Percentiles rank a stretch among this genome's conserved stretches.
Conservation (phyloP, 257 asterid species). For the Phtheirospermum japonicum region DNA sequence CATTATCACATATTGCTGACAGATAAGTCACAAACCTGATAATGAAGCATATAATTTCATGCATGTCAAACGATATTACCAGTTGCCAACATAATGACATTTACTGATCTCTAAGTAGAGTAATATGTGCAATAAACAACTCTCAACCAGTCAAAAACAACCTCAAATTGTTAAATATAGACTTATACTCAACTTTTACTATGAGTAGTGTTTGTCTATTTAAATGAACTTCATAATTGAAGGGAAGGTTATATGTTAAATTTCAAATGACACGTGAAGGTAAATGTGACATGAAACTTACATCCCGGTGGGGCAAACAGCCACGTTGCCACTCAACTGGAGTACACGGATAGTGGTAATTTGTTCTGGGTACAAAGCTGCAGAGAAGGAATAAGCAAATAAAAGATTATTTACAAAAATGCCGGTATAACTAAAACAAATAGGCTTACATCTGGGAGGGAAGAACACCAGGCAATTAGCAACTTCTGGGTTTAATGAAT, state of each 20-base stretch:
- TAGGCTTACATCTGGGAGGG: constrained; percentile 73
- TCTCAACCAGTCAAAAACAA: constrained; percentile 11
- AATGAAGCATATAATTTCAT: constrained; percentile 23
- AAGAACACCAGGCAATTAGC: constrained; percentile 66
- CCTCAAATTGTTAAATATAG: not conserved
- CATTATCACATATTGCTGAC: constrained; percentile 61
- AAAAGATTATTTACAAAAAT: constrained; percentile 9
- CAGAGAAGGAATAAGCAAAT: constrained; percentile 20
- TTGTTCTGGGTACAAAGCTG: constrained; percentile 81
- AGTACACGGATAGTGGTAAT: constrained; percentile 57
- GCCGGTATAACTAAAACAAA: constrained; percentile 10
- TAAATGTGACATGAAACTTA: constrained; percentile 38
- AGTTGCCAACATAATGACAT: constrained; percentile 16
- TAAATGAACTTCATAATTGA: constrained; percentile 9
- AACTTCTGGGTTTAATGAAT: constrained; percentile 53
- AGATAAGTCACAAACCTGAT: constrained; percentile 78
- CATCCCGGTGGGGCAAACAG: constrained; percentile 79
- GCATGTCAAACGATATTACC: constrained; percentile 21
- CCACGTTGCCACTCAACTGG: constrained; percentile 76
- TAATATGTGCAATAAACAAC: not conserved
- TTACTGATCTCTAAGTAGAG: not conserved
- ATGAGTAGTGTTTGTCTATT: not conserved
- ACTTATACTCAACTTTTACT: constrained; percentile 6
- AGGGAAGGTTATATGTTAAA: constrained; percentile 5
- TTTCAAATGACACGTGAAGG: constrained; percentile 1